Base-by-base conservation (phyloP, 345 rosid species). In the Erysimum cheiranthoides region DNA sequence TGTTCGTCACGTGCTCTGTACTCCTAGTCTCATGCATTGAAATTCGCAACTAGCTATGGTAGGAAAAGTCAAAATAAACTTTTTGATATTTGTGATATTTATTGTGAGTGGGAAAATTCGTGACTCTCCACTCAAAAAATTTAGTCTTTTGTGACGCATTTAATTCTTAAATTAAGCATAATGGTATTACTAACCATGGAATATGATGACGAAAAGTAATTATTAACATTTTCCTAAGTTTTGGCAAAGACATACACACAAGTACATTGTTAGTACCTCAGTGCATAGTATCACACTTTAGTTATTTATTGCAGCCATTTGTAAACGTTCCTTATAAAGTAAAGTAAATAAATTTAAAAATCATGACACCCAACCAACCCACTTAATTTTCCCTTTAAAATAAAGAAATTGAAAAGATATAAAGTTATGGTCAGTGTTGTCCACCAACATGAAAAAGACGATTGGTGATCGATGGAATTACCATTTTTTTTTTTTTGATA, bases 1-100 rank as follows among this genome's bases (percentile, higher is more conserved):
- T 17, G 67, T 6, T 47, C 6, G 74, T 75, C 74, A 75, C 74
- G 74, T 68, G 74, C 63, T 47, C 27, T 49, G 45, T 66, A 9
- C n/a, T 36, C 43, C 34, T 25, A 36, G 8, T 57, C 78, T 17
- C 42, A 9, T 38, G 61, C 73, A 67, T 75, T 18, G 68, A 67
- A 59, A 3, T 9, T 39, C 61, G 61, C 3, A 42, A 58, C 36
- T 27, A 12, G 27, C 27, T 58, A 6, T 2, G 63, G 39, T 21
- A 16, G 17, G 38, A 59, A 5, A 49, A 49, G 73, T 75, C 78
- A 59, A 49, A 67, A 35, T 30, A 9, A 49, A 16, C 28, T 53
- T 66, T 60, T 21, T 40, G 17, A 60, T 61, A 35, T 61, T 42
- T 64, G 49, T 46, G 72, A 46, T 35, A 47, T 58, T 59, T 49